Evolutionary conservation across 352 stramenopile genomes (phyloP).

Genomic region (Globisporangium canariense): DNA sequence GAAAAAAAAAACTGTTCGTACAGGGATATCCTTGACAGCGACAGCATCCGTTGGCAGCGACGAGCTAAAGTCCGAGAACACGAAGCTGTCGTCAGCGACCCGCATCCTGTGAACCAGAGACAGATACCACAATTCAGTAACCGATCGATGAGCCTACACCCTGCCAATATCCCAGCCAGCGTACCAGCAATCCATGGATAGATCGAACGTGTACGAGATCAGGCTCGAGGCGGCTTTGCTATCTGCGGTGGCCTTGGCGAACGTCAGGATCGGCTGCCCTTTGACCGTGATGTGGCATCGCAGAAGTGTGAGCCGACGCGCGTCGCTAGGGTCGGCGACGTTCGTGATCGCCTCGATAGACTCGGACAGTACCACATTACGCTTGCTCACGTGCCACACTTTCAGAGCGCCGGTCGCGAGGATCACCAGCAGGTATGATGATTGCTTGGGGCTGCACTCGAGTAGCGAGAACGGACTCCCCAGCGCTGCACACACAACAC

Average conservation of each 20-base stretch:
- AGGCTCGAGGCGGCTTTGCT: constrained; percentile 49
- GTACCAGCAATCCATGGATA: constrained; percentile 70
- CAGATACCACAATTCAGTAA: constrained; percentile 1
- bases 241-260: constrained; percentile 60
- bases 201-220: constrained; percentile 80
- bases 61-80: constrained; percentile 82
- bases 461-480: constrained; percentile 58
- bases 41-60: constrained; percentile 73
- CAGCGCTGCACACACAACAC: constrained; percentile 35
- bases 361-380: constrained; percentile 49
- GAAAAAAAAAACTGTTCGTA: constrained; percentile 17
- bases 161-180: not conserved
- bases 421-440: constrained; percentile 73
- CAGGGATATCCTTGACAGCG: constrained; percentile 54
- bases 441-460: constrained; percentile 63
- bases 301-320: constrained; percentile 60
- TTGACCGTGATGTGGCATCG: constrained; percentile 64
- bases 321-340: constrained; percentile 22
- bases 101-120: constrained; percentile 56
- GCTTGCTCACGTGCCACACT: constrained; percentile 64
- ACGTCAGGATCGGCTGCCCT: constrained; percentile 80
- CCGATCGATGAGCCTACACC: not conserved
- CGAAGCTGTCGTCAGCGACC: constrained; percentile 80
- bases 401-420: constrained; percentile 55
- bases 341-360: constrained; percentile 65